A percentile compares a stretch with the other conserved stretches of the same genome.
These are phyloP conservation scores for Blakeslea trispora DNA, from an alignment of 371 early-diverging fungal species.

Conservation along the genomic window DNA sequence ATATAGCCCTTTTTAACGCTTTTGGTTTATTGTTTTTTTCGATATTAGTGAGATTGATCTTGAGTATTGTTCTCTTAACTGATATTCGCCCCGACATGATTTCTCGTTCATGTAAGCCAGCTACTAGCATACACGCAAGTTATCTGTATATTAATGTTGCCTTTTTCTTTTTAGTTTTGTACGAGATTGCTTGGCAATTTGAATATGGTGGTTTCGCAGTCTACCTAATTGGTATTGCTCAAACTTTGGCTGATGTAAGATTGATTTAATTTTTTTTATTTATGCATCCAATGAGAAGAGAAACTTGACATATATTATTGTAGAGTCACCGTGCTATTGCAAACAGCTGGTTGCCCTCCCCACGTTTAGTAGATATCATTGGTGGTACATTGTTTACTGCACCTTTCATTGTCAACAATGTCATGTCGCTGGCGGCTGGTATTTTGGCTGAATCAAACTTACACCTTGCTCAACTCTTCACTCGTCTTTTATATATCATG, in stretches of 20 bases:
- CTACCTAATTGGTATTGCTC: constrained; percentile 35
- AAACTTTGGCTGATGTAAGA: constrained; percentile 36
- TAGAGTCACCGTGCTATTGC: constrained; percentile 49
- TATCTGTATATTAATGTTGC: neutral
- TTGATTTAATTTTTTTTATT: too few species aligned
- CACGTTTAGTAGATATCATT: constrained; percentile 38
- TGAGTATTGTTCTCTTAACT: constrained; percentile 24
- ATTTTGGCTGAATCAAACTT: constrained; percentile 35
- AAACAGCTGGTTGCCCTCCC: constrained; percentile 49
- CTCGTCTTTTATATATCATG: constrained; percentile 39
- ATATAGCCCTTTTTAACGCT: neutral
- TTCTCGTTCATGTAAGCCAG: constrained; percentile 31
- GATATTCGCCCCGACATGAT: constrained; percentile 30
- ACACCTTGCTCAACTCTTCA: constrained; percentile 32
- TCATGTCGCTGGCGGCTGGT: constrained; percentile 41
- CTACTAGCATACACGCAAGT: too few species aligned
- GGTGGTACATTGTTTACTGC: constrained; percentile 37
- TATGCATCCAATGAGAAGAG: too few species aligned
- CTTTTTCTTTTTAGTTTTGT: constrained; percentile 23
- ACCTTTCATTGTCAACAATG: constrained; percentile 43
- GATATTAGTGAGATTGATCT: constrained; percentile 31
- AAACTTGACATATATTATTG: neutral
- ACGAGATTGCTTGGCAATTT: constrained; percentile 35
- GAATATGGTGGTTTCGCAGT: constrained; percentile 30
- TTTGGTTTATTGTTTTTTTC: neutral